A percentile compares a stretch with the other conserved stretches of the same genome.
These are phyloP conservation scores for Trichoderma citrinoviride DNA, from an alignment of 2,329 filamentous ascomycete species.

Conservation along the genomic window DNA sequence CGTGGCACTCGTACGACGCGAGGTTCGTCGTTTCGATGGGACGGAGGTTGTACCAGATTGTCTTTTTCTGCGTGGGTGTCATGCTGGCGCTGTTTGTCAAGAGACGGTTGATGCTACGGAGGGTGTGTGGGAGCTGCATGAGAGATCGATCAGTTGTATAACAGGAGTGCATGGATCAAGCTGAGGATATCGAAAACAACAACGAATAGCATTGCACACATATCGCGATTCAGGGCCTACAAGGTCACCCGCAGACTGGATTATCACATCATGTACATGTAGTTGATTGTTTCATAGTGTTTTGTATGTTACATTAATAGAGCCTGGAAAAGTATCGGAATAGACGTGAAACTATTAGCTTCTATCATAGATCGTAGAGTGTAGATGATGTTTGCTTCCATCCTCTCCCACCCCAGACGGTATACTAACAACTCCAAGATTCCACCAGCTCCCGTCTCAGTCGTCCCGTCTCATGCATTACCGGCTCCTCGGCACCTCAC, in stretches of 20 bases:
- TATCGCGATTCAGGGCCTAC: background rate
- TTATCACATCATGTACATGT: background rate
- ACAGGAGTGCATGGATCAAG: background rate
- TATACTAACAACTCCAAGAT: too few relatives aligned
- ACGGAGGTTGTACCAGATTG: conserved; percentile 21
- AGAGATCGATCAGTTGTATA: conserved; percentile 12
- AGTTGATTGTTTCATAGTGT: background rate
- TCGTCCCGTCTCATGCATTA: too few relatives aligned
- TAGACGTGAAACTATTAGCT: too few relatives aligned
- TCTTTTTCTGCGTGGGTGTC: conserved; percentile 26
- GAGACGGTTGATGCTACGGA: conserved; percentile 24
- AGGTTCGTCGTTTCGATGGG: conserved; percentile 26
- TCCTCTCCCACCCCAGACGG: too few relatives aligned
- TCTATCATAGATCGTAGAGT: too few relatives aligned
- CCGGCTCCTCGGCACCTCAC: too few relatives aligned
- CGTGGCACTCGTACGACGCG: conserved; percentile 42
- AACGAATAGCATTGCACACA: background rate
- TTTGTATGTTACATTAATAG: conserved; percentile 4
- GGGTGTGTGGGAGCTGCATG: conserved; percentile 21
- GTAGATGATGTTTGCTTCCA: background rate
- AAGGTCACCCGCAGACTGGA: background rate
- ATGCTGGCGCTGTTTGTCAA: conserved; percentile 25
- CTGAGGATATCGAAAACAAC: background rate
- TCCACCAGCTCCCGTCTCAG: background rate
- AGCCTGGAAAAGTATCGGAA: background rate